Base-by-base conservation (phyloP, 1,139 yeast genomes). In the Geotrichum restrictum region DNA sequence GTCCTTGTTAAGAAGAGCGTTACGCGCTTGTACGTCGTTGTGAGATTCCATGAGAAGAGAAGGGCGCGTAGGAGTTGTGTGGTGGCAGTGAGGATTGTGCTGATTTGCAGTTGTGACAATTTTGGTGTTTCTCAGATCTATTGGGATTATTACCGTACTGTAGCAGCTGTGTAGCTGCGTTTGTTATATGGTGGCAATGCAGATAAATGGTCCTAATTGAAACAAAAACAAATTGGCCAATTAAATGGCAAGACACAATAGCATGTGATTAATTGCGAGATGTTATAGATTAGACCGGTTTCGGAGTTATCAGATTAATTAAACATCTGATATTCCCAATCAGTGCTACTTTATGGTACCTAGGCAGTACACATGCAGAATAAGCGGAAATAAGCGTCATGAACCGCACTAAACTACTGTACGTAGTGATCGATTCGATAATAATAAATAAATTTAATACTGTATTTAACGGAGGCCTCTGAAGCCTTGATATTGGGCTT, bases 1-100 rank as follows among this genome's bases (percentile, higher is more conserved):
- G 47, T 52, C 52, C 33, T 52, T 52, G 44, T 29, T 46, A 27
- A 46, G 38, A 14, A 46, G 32, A 21, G 49, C 49, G 31, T 39
- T 27, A 14, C 45, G 49, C 45, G 45, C 24, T n/a, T 46, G 49
- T 19, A 44, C 13, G 19, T 46, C 49, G 45, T 39, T 46, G n/a
- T 14, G 49, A 8, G 38, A 18, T 16, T 43, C 47, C 47, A 43
- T 43, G 32, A 31, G 32, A 11, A 21, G 22, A 19, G 21, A n/a
- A n/a, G n/a, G n/a, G n/a, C n/a, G n/a, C 14, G 14, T 6, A 34
- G 6, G 13, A 34, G 14, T 6, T 13, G 7, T 11, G 7, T 6
- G 14, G 6, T 13, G 14, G 38, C 18, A 13, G 10, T 7, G 38
- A 34, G n/a, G 8, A 14, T 6, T 16, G 6, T 6, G 13, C 16